Evolutionary conservation across 371 early-diverging fungal genomes (phyloP).

Genomic region (Haplosporangium sp.): DNA sequence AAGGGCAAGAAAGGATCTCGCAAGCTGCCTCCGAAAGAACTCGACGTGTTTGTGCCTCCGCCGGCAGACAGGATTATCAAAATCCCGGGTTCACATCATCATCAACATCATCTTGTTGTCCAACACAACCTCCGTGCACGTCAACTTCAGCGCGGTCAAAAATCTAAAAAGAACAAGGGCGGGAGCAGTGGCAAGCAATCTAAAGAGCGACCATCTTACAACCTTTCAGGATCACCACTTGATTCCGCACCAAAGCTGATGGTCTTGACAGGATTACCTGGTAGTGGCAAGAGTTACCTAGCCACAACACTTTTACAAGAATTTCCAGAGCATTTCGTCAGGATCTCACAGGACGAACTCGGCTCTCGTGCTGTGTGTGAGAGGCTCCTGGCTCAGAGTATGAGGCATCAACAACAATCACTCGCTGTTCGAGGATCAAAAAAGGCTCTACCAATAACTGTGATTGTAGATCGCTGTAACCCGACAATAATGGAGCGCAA

Average conservation of each 20-base stretch:
- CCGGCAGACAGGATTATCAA: slow-evolving; percentile 51
- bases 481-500: slow-evolving; percentile 56
- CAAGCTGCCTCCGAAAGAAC: slow-evolving; percentile 29
- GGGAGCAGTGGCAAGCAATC: slow-evolving; percentile 27
- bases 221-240: slow-evolving; percentile 26
- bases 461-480: slow-evolving; percentile 63
- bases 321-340: slow-evolving; percentile 51
- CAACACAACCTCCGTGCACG: slow-evolving; percentile 50
- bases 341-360: slow-evolving; percentile 61
- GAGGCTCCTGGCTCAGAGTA: slow-evolving; percentile 48
- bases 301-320: slow-evolving; percentile 27
- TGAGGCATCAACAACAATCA: slow-evolving; percentile 51
- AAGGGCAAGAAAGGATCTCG: slow-evolving; percentile 40
- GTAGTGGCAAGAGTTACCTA: slow-evolving; percentile 59
- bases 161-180: slow-evolving; percentile 40
- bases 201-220: slow-evolving; percentile 41
- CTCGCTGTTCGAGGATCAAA: slow-evolving; percentile 27
- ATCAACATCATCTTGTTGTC: slow-evolving; percentile 49
- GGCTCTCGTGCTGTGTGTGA: slow-evolving; percentile 54
- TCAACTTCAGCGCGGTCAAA: slow-evolving; percentile 51
- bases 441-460: slow-evolving; percentile 39
- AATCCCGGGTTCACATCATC: slow-evolving; percentile 46
- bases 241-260: slow-evolving; percentile 51
- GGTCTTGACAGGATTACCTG: slow-evolving; percentile 59
- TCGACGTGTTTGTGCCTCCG: slow-evolving; percentile 26